Evolutionary conservation across 208 protist species (phyloP), one percentile per base, ranked within the genome.

Genomic region (Trypanosoma lewisi): DNA sequence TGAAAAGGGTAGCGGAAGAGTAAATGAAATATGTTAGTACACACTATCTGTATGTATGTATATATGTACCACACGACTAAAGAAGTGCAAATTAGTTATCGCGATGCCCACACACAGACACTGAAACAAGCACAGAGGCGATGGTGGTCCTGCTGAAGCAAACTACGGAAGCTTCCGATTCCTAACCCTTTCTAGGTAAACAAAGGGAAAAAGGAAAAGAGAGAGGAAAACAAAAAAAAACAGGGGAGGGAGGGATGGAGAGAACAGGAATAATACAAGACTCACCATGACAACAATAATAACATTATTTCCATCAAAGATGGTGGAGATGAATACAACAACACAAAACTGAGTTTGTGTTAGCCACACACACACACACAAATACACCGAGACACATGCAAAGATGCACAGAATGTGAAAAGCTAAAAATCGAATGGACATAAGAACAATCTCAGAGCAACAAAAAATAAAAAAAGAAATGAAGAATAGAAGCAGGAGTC

Each of bases 391-490:
- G n/a, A n/a, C n/a, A n/a, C n/a, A n/a, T n/a, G n/a, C n/a, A n/a
- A n/a, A n/a, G n/a, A 19, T 19, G 23, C 42, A 47, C n/a, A 47
- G 21, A 52, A 4, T 28, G 48, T 12, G 11, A 27, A 17, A 3
- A 9, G n/a, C 9, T 8, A 21, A 67, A 49, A 47, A 28, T 7
- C 4, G 45, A 59, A 41, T 5, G 4, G 30, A 39, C 34, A 7
- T 39, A 30, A 59, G 31, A 14, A 17, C n/a, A n/a, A n/a, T n/a
- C n/a, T n/a, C 21, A 60, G n/a, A 0, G 19, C 5, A 48, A 49
- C 25, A 60, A 60, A 49, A 48, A 60, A 42, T 12, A 23, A 50
- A 53, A 63, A 37, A 54, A 61, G 23, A 58, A 58, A 45, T 8
- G 33, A 54, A 12, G 28, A n/a, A n/a, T 36, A 28, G 31, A 34